Conservation (phyloP, 2,329 filamentous ascomycete genomes). For the Cladosporium phlei region DNA sequence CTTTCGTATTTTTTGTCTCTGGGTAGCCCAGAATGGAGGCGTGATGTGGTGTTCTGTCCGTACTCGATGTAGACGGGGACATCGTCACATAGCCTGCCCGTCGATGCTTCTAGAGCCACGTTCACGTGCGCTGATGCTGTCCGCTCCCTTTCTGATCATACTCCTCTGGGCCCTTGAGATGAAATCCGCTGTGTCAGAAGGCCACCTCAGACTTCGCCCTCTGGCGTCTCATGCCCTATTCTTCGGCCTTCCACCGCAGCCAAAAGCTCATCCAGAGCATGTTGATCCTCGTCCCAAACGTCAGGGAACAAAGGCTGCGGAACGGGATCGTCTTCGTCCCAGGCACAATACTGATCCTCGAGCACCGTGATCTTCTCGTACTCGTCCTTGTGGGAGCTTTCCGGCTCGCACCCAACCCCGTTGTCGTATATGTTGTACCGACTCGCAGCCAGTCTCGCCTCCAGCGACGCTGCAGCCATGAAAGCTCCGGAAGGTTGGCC, state of each 20-base stretch:
- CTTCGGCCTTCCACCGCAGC: not conserved
- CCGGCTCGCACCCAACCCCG: not conserved
- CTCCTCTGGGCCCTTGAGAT: too few relatives aligned
- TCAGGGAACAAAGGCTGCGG: conserved; percentile 2
- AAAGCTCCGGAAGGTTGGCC: not conserved
- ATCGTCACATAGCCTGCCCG: too few relatives aligned
- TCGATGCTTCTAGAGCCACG: too few relatives aligned
- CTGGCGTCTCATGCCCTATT: too few relatives aligned
- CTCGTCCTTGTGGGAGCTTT: not conserved
- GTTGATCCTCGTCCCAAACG: conserved; percentile 4
- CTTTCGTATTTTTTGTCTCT: too few relatives aligned
- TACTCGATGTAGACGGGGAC: too few relatives aligned
- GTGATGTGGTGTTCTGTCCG: too few relatives aligned
- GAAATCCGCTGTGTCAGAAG: too few relatives aligned
- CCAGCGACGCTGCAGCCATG: not conserved
- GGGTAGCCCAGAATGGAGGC: too few relatives aligned
- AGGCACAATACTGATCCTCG: not conserved
- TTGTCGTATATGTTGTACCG: not conserved
- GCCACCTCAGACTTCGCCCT: too few relatives aligned
- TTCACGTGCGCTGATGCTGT: too few relatives aligned
- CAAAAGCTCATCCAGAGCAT: conserved; percentile 7
- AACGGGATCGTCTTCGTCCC: not conserved
- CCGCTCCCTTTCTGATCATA: too few relatives aligned
- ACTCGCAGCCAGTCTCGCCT: not conserved
- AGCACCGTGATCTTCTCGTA: not conserved